A percentile compares a stretch with the other conserved stretches of the same genome.
These are phyloP conservation scores for Aspergillus pseudonomiae DNA, from an alignment of 2,329 filamentous ascomycete species.

Conservation along the genomic window DNA sequence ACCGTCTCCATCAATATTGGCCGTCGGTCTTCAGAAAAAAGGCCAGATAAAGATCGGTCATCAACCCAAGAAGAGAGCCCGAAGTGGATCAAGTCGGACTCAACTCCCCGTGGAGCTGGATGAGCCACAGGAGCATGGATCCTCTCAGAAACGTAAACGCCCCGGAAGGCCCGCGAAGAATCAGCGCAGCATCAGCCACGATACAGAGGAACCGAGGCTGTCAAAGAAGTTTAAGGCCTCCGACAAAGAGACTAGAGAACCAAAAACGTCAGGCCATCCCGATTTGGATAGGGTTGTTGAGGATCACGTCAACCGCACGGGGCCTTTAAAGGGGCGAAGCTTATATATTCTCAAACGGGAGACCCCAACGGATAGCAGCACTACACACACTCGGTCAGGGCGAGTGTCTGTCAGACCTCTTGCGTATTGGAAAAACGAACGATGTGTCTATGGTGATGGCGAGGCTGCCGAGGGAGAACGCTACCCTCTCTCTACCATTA, in stretches of 20 bases:
- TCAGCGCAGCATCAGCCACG: conserved; percentile 23
- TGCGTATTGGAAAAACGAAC: conserved; percentile 85
- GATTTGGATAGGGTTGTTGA: conserved; percentile 48
- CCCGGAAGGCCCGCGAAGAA: conserved; percentile 37
- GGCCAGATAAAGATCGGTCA: conserved; percentile 18
- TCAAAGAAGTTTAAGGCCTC: conserved; percentile 37
- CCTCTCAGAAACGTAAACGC: conserved; percentile 31
- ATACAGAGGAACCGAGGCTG: conserved; percentile 29
- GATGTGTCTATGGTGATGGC: conserved; percentile 68
- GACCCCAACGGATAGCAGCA: conserved; percentile 55
- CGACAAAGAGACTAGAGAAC: conserved; percentile 23
- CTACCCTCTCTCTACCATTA: conserved; percentile 70
- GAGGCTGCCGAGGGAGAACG: conserved; percentile 58
- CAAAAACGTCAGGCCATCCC: conserved; percentile 34
- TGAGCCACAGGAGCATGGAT: conserved; percentile 20
- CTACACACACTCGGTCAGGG: conserved; percentile 72
- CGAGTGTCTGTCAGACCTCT: conserved; percentile 77
- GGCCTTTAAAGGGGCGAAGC: conserved; percentile 52
- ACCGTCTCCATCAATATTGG: conserved; percentile 19
- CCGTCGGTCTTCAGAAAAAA: conserved; percentile 18
- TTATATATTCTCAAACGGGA: conserved; percentile 56
- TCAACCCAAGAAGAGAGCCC: conserved; percentile 23
- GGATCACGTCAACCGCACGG: conserved; percentile 46
- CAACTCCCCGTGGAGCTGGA: conserved; percentile 19
- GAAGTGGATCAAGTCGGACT: conserved; percentile 6